These are phyloP conservation scores for Malus sieversii DNA, from an alignment of 306 rosid species.

Conservation along the genomic window DNA sequence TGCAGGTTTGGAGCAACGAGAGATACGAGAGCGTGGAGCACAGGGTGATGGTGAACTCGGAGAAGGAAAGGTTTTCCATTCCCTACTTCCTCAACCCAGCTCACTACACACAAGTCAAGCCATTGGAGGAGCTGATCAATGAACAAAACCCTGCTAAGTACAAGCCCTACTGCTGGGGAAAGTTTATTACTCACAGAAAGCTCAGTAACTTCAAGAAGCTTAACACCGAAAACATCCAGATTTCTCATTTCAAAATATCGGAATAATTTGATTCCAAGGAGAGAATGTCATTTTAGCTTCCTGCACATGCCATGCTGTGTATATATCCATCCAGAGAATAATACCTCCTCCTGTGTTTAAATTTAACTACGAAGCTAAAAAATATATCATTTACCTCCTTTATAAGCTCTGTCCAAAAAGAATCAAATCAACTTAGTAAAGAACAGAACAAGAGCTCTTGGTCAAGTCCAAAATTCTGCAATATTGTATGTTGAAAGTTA, in stretches of 20 bases:
- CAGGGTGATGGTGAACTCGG: slow-evolving; percentile 50
- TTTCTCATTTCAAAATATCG: slow-evolving; percentile 6
- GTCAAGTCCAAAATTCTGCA: no score
- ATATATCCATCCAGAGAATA: not conserved
- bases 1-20: slow-evolving; percentile 85
- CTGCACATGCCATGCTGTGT: not conserved
- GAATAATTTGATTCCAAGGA: not conserved
- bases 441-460: no score
- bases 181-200: slow-evolving; percentile 28
- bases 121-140: slow-evolving; percentile 31
- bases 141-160: slow-evolving; percentile 40
- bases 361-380: no score
- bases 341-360: no score
- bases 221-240: slow-evolving; percentile 41
- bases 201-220: slow-evolving; percentile 38
- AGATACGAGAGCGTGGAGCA: slow-evolving; percentile 70
- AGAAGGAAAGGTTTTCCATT: slow-evolving; percentile 52
- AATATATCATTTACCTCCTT: no score
- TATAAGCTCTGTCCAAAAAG: no score
- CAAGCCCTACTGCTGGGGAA: slow-evolving; percentile 50
- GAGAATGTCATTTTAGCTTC: not conserved
- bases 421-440: no score
- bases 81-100: slow-evolving; percentile 60
- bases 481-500: no score
- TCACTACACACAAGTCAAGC: slow-evolving; percentile 42